Evolutionary conservation across 805 yeast species (phyloP), one percentile per base, ranked within the genome.

Genomic region (Yarrowia osloensis): DNA sequence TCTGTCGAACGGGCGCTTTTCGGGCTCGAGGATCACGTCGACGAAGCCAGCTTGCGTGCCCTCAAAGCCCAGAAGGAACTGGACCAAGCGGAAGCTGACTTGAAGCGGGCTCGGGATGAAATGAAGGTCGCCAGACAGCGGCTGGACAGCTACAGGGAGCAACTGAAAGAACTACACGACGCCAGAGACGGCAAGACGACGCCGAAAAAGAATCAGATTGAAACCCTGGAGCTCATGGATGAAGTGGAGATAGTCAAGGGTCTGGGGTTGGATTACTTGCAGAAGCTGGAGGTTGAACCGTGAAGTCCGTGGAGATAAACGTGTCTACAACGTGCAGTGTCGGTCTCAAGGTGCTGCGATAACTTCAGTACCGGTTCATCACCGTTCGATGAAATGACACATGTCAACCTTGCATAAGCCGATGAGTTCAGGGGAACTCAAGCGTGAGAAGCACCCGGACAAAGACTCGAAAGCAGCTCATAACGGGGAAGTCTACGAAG

Each of bases 181-280:
- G 62, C 62, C 24, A n/a, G 46, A n/a, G 33, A 35, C 11, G 62
- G 62, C 28, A 54, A 54, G 19, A 37, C 46, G n/a, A 37, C 62
- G 33, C 46, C 62, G 15, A 37, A 24, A 24, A 54, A 39, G 35
- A 24, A 26, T 21, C 46, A 54, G 46, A 54, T 54, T 26, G 35
- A 35, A 8, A 39, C 44, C 11, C 33, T 54, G 46, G 46, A 54
- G 3, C 26, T 54, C 19, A 13, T 50, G 40, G 24, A 54, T 8
- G 46, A 35, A 11, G 62, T 26, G n/a, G 46, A 37, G 24, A 37
- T 54, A 9, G 46, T 35, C 29, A 17, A 26, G 33, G 62, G 62
- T 15, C 29, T 50, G 7, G 57, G 57, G 15, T 9, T 50, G 40
- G 40, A 21, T 22, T 50, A 50, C 3, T 8, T 50, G 13, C 57